Conservation (phyloP, 164 flowering plant genomes). For the Warburgia ugandensis region DNA sequence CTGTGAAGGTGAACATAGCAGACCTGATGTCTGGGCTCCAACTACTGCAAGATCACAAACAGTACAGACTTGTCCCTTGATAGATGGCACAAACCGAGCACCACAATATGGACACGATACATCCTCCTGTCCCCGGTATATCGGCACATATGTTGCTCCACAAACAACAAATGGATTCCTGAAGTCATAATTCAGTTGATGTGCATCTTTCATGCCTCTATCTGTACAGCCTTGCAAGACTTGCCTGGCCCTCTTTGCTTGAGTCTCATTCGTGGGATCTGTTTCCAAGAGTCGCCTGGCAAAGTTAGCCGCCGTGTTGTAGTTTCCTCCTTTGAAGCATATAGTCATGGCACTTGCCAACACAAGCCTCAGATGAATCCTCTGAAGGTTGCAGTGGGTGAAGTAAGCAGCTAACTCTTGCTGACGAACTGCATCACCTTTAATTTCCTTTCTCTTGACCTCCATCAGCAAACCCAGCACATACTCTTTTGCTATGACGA, state of each 20-base stretch:
- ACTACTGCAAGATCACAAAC: slow-evolving; percentile 72
- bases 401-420: slow-evolving; percentile 78
- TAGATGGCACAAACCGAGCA: slow-evolving; percentile 55
- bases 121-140: slow-evolving; percentile 74
- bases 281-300: slow-evolving; percentile 64
- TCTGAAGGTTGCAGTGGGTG: slow-evolving; percentile 58
- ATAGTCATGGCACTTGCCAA: slow-evolving; percentile 38
- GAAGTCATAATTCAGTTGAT: slow-evolving; percentile 61
- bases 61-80: slow-evolving; percentile 55
- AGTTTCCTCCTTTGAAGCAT: slow-evolving; percentile 57
- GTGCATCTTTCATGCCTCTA: slow-evolving; percentile 35
- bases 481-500: slow-evolving; percentile 48
- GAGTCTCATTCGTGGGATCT: slow-evolving; percentile 53
- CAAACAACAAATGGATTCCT: slow-evolving; percentile 77
- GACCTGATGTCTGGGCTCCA: slow-evolving; percentile 78
- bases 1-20: slow-evolving; percentile 73
- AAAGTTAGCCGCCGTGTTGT: slow-evolving; percentile 53
- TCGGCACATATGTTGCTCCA: slow-evolving; percentile 73
- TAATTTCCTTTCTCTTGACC: slow-evolving; percentile 49
- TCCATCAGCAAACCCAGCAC: slow-evolving; percentile 50
- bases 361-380: slow-evolving; percentile 39
- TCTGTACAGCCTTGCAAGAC: slow-evolving; percentile 44
- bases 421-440: slow-evolving; percentile 38
- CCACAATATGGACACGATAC: slow-evolving; percentile 66
- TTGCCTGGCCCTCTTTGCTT: slow-evolving; percentile 57